Conservation (phyloP, 202 grass and related monocot species). For the Panicum virgatum region DNA sequence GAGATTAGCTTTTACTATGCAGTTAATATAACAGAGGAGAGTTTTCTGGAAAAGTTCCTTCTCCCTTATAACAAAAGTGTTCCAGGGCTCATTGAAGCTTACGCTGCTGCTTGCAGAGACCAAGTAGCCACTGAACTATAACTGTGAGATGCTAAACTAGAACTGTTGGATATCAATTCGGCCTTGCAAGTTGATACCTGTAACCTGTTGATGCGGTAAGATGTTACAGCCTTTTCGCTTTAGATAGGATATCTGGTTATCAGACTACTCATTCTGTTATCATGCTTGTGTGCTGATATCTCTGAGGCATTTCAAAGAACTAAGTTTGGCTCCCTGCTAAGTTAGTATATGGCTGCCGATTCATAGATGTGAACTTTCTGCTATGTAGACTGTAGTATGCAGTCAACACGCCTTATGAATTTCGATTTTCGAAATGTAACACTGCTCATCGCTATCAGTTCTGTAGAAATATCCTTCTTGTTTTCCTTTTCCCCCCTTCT, state of each 20-base stretch:
- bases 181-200: not conserved
- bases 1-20: not conserved
- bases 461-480: not conserved
- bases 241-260: not conserved
- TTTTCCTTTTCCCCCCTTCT: too few relatives aligned
- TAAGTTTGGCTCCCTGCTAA: not conserved
- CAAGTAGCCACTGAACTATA: not conserved
- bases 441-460: not conserved
- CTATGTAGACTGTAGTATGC: not conserved
- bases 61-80: not conserved
- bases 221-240: not conserved
- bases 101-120: not conserved
- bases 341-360: not conserved
- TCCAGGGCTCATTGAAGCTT: constrained; percentile 12
- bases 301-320: not conserved
- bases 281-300: not conserved
- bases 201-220: not conserved
- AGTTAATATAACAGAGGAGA: not conserved
- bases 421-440: not conserved
- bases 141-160: not conserved
- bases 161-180: not conserved
- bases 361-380: not conserved
- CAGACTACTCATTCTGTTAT: not conserved
- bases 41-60: constrained; percentile 17
- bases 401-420: not conserved